Evolutionary conservation across 345 rosid genomes (phyloP).

Genomic region (Pseudoturritis turrita): DNA sequence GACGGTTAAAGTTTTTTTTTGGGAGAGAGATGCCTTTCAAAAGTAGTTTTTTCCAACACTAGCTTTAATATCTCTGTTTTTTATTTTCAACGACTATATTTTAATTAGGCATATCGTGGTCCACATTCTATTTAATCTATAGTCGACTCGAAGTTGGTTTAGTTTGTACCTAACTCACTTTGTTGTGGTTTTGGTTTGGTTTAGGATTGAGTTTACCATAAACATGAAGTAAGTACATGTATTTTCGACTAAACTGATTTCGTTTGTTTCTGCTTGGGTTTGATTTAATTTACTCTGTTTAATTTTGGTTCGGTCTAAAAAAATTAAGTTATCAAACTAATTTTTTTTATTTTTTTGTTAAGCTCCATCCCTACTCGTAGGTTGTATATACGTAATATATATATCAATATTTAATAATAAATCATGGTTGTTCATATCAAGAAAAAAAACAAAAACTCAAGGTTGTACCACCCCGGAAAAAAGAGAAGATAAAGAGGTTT

Average conservation of each 20-base stretch:
- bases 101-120: not conserved
- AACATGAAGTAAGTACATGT: not conserved
- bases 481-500: too few relatives aligned
- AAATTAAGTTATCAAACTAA: not conserved
- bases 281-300: not conserved
- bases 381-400: too few relatives aligned
- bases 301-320: not conserved
- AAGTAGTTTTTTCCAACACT: too few relatives aligned
- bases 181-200: not conserved
- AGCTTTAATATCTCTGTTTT: not conserved
- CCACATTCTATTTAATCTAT: not conserved
- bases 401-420: too few relatives aligned
- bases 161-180: not conserved
- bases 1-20: too few relatives aligned
- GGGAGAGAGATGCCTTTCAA: too few relatives aligned
- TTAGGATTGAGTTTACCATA: not conserved
- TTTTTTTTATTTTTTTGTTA: too few relatives aligned
- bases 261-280: not conserved
- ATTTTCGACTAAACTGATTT: not conserved
- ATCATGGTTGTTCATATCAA: too few relatives aligned
- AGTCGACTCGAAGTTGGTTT: not conserved
- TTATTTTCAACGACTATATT: not conserved
- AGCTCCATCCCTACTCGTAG: too few relatives aligned
- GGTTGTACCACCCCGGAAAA: too few relatives aligned
- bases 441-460: too few relatives aligned